Conservation (phyloP, 495 filamentous ascomycete genomes). For the Cercophora newfieldiana region DNA sequence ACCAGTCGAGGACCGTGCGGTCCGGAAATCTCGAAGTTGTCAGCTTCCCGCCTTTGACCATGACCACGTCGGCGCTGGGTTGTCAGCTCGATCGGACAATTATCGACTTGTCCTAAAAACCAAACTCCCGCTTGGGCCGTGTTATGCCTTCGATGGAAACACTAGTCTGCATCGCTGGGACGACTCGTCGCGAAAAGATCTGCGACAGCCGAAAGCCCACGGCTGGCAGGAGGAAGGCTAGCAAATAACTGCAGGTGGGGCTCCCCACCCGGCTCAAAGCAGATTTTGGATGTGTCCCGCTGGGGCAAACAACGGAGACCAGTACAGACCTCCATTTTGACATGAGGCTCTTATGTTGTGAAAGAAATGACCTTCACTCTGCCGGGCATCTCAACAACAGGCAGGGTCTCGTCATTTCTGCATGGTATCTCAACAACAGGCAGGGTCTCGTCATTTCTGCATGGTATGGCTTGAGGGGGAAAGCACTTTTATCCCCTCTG, state of each 20-base stretch:
- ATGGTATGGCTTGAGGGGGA: no score
- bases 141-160: background rate
- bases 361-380: no score
- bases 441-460: no score
- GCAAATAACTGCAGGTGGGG: background rate
- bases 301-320: background rate
- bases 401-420: no score
- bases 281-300: background rate
- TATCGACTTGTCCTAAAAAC: background rate
- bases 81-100: background rate
- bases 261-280: background rate
- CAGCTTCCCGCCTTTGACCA: background rate
- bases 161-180: conserved; percentile 1
- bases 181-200: conserved; percentile 12
- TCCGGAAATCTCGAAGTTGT: background rate
- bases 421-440: no score
- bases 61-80: background rate
- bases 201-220: conserved; percentile 10
- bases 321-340: background rate
- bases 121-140: conserved; percentile 6
- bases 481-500: no score
- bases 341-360: no score
- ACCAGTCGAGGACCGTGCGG: background rate
- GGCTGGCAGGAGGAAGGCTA: conserved; percentile 2
- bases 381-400: no score